Evolutionary conservation across 2,329 filamentous ascomycete genomes (phyloP), one percentile per base, ranked within the genome.

Genomic region (Daldinia sp.): DNA sequence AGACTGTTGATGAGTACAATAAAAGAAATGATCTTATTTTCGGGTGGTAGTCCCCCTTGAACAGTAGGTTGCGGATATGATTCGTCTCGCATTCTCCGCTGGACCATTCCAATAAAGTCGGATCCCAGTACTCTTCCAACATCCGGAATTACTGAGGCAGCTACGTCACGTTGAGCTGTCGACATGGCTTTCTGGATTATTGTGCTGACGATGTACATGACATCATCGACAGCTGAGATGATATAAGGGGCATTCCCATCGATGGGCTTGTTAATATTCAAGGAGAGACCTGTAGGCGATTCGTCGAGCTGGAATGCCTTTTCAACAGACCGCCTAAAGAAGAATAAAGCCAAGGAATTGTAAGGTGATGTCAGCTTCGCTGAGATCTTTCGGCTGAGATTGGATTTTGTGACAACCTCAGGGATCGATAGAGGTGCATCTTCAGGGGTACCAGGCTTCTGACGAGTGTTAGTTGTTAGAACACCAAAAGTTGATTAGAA

Each of bases 161-260:
- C 85, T 3, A 97, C 88, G 15, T 89, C 84, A 68, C 89, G 84
- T 74, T 97, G 94, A 1, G 91, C 92, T 0, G 96, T 98, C 0
- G 92, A 90, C 19, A 98, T 82, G 0, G 93, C 91, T 68, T 94
- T 90, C 67, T 96, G 90, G 6, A 98, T 83, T 30, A 98, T 91
- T 51, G 94, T 90, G 74, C 96, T 96, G 74, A 97, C 92, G 71
- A 99, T 97, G 78, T 98, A 99, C 94, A 99, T 98, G 73, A 98
- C 93, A 79, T 97, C 95, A 80, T 99, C 95, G 7, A 99, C 94
- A 0, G 94, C 94, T 1, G 94, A 93, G 41, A 95, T 94, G 71
- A 99, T 97, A 73, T 92, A 96, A 0, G 95, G 95, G 2, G 93
- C 86, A 70, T 93, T 93, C 60, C 89, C 86, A 53, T 90, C 87